These are phyloP conservation scores for Acanthamoeba healyi DNA, from an alignment of 208 protist species.

Conservation along the genomic window DNA sequence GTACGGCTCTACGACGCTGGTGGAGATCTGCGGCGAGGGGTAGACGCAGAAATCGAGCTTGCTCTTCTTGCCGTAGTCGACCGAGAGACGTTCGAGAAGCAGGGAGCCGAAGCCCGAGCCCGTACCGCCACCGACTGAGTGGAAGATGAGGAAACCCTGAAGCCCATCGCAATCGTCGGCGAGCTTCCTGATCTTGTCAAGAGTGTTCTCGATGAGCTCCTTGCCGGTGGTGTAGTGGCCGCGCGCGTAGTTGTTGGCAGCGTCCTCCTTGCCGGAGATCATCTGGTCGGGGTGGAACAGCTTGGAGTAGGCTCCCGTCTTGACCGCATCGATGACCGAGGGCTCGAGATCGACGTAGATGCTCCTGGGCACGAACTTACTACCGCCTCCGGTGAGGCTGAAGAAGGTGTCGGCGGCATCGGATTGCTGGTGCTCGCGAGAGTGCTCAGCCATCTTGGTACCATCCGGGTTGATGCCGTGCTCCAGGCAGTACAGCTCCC, in stretches of 20 bases:
- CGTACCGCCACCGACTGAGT: conserved; percentile 98
- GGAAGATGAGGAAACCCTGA: conserved; percentile 92
- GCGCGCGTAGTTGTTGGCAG: conserved; percentile 98
- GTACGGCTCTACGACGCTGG: conserved; percentile 97
- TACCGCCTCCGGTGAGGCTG: not conserved
- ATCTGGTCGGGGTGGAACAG: conserved; percentile 98
- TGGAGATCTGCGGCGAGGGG: conserved; percentile 96
- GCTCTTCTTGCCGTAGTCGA: conserved; percentile 98
- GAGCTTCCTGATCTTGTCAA: conserved; percentile 96
- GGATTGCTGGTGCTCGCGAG: conserved; percentile 90
- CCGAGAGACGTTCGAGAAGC: conserved; percentile 96
- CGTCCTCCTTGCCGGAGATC: conserved; percentile 97
- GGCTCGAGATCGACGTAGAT: conserved; percentile 98
- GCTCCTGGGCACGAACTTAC: conserved; percentile 89
- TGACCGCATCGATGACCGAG: conserved; percentile 96
- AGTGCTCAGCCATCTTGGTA: conserved; percentile 89
- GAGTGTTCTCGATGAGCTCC: conserved; percentile 95
- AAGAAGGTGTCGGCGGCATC: conserved; percentile 95
- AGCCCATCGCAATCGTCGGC: conserved; percentile 97
- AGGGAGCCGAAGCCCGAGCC: conserved; percentile 97
- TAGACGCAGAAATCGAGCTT: conserved; percentile 97
- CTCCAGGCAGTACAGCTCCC: conserved; percentile 93
- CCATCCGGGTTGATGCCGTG: conserved; percentile 87
- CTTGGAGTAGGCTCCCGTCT: conserved; percentile 95
- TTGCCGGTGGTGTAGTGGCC: conserved; percentile 99